These are phyloP conservation scores for Nakazawaea peltata DNA, from an alignment of 805 yeast genomes.

Conservation along the genomic window DNA sequence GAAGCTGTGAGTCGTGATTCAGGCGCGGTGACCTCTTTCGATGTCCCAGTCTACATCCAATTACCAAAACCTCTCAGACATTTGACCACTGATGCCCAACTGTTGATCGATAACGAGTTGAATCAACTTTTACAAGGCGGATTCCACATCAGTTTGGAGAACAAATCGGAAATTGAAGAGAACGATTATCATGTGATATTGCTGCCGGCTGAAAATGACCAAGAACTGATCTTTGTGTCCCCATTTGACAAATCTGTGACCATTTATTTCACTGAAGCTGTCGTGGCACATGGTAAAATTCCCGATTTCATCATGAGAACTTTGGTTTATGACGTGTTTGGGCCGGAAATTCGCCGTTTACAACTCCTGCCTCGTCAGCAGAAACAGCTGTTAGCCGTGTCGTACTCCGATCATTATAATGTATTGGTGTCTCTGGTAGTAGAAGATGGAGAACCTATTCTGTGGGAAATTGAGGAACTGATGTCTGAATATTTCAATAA, in stretches of 20 bases:
- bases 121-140: conserved; percentile 8
- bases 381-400: conserved; percentile 34
- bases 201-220: conserved; percentile 16
- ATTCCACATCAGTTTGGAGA: conserved; percentile 5
- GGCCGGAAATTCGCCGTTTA: conserved; percentile 24
- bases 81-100: conserved; percentile 27
- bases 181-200: conserved; percentile 31
- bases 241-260: conserved; percentile 27
- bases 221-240: conserved; percentile 23
- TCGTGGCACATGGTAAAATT: conserved; percentile 20
- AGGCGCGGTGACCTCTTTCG: conserved; percentile 18
- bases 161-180: conserved; percentile 18
- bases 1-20: conserved; percentile 22
- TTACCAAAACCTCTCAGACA: conserved; percentile 22
- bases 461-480: conserved; percentile 66
- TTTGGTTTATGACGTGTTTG: conserved; percentile 31
- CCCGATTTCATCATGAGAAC: conserved; percentile 28
- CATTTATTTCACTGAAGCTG: conserved; percentile 21
- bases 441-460: conserved; percentile 58
- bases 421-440: conserved; percentile 67
- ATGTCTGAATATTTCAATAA: conserved; percentile 44
- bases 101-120: conserved; percentile 23
- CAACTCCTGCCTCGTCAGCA: conserved; percentile 4
- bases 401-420: conserved; percentile 61
- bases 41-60: conserved; percentile 37